These are phyloP conservation scores for Picea abies DNA, from an alignment of 83 land plant species.

Conservation along the genomic window DNA sequence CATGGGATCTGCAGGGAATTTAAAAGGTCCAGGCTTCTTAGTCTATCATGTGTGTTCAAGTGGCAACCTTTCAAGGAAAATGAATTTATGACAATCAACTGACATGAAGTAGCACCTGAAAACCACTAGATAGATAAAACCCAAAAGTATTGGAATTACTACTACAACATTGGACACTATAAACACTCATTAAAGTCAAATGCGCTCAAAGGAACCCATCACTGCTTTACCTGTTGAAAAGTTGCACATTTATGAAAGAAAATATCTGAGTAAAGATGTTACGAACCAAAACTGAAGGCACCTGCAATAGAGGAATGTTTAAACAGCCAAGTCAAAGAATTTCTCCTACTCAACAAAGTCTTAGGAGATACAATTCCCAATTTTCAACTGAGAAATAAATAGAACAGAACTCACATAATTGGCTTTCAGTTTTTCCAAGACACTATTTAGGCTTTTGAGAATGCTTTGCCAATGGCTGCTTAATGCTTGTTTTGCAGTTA, in stretches of 20 bases:
- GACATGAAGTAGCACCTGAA: not conserved
- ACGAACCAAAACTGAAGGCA: conserved; percentile 69
- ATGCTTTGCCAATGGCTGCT: no score
- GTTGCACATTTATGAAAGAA: conserved; percentile 88
- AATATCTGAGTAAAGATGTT: conserved; percentile 81
- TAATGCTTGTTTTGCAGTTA: no score
- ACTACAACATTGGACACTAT: not conserved
- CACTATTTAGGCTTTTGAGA: no score
- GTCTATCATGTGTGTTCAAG: not conserved
- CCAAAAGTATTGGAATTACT: not conserved
- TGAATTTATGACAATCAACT: not conserved
- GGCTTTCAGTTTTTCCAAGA: no score
- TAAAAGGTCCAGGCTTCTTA: not conserved
- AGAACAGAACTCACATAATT: no score
- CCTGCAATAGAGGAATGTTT: conserved; percentile 42
- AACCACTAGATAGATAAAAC: not conserved
- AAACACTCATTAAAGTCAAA: not conserved
- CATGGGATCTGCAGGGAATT: no score
- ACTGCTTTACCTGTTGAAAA: conserved; percentile 72
- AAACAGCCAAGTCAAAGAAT: not conserved
- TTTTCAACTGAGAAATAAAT: not conserved
- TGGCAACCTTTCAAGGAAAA: not conserved
- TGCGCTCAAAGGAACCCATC: not conserved
- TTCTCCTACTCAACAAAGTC: not conserved
- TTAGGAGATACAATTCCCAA: not conserved